Evolutionary conservation across 495 filamentous ascomycete genomes (phyloP).

Genomic region (Daldinia decipiens): DNA sequence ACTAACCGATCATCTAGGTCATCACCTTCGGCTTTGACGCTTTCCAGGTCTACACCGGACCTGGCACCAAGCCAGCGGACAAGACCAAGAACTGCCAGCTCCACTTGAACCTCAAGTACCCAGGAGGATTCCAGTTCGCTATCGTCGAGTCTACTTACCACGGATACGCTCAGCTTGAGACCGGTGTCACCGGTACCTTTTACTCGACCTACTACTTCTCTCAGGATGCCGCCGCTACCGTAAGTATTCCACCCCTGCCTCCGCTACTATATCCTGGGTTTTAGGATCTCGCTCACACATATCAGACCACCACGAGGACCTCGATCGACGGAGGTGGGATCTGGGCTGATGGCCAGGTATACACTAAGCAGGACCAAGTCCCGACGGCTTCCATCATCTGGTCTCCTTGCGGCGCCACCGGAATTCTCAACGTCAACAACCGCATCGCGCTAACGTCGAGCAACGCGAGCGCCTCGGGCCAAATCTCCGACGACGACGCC

Average conservation of each 20-base stretch:
- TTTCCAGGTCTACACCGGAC: constrained; percentile 68
- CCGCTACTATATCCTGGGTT: not conserved
- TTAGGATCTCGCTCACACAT: constrained; percentile 4
- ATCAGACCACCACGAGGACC: constrained; percentile 60
- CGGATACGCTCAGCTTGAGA: constrained; percentile 65
- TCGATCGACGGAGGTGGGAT: constrained; percentile 59
- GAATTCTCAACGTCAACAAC: constrained; percentile 70
- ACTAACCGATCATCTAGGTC: constrained; percentile 50
- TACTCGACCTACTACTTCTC: constrained; percentile 69
- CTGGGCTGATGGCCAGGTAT: constrained; percentile 61
- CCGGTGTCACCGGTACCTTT: constrained; percentile 64
- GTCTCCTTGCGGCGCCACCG: constrained; percentile 65
- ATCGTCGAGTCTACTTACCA: constrained; percentile 66
- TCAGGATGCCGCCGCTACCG: constrained; percentile 57
- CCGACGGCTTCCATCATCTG: constrained; percentile 64
- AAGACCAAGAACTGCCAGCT: constrained; percentile 70
- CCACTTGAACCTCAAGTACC: constrained; percentile 67
- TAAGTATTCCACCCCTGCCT: constrained; percentile 21
- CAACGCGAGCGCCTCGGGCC: constrained; percentile 56
- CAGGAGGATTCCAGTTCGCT: constrained; percentile 68
- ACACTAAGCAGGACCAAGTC: constrained; percentile 66
- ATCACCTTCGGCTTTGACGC: constrained; percentile 67
- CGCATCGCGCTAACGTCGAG: constrained; percentile 61
- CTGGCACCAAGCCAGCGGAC: constrained; percentile 50
- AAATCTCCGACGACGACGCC: constrained; percentile 66